Base-by-base conservation (phyloP, 2,329 filamentous ascomycete species). In the Hymenotorrendiella dingleyae region DNA sequence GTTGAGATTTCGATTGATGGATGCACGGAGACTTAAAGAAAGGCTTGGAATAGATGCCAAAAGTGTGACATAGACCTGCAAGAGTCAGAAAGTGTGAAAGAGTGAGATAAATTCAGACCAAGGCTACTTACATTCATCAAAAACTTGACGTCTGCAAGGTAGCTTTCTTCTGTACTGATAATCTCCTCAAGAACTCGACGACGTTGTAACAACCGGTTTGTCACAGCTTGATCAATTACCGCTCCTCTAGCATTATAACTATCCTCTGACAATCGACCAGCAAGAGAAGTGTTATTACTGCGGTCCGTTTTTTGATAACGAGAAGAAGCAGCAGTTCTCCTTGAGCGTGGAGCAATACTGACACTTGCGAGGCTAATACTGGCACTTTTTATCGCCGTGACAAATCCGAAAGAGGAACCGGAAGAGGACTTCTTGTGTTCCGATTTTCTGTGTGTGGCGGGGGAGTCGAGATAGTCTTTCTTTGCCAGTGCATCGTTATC, bases 71-170 rank as follows among this genome's bases (percentile, higher is more conserved):
- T 90, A 86, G 17, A 86, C 76, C 84, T 52, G 7, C 6, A 11
- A 9, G 27, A 26, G 55, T 69, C 68, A 69, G 66, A 8, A 12
- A 4, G 11, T 17, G 11, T 5, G 65, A 58, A 77, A 65, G 86
- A 58, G 83, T 81, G 46, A 94, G 67, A 24, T n/a, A 14, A 28
- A 85, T 53, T 14, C 4, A 23, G 7, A 21, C 36, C 56, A 67
- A 67, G 40, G 66, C 66, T 67, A 57, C 79, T 60, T 67, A 91
- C 90, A 65, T 94, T 89, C 61, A 85, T 84, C 46, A 97, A 70
- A 52, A 93, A 88, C 55, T 87, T 87, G 45, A 97, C 65, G 56
- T 95, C 91, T 12, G 82, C 79, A 54, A 97, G 82, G 61, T 97
- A 97, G 56, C 83, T 80, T 60, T 93, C 85, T 63, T 97, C 93